A percentile compares a stretch with the other conserved stretches of the same genome.
Evolutionary conservation across 1,139 yeast genomes (phyloP).

Genomic region (Diutina rugosa): DNA sequence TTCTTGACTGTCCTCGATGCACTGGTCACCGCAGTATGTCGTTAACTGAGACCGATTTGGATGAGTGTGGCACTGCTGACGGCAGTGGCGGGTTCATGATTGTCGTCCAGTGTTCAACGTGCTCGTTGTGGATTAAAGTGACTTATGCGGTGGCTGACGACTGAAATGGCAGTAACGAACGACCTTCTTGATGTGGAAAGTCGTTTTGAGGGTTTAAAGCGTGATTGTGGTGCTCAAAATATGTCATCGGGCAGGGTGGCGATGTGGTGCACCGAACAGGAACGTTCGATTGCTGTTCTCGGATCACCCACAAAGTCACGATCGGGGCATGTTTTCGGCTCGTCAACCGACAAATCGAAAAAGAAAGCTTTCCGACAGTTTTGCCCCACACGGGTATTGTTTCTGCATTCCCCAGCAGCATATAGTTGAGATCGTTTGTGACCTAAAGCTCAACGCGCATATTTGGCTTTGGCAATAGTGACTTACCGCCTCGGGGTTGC

Average conservation of each 20-base stretch:
- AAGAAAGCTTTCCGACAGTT: too few relatives aligned
- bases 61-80: slow-evolving; percentile 29
- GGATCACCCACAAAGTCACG: not conserved
- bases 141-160: slow-evolving; percentile 28
- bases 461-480: not conserved
- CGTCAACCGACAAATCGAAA: too few relatives aligned
- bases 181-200: too few relatives aligned
- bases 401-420: not conserved
- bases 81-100: slow-evolving; percentile 52
- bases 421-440: not conserved
- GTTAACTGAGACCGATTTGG: slow-evolving; percentile 49
- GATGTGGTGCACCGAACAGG: not conserved
- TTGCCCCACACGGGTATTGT: not conserved
- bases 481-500: not conserved
- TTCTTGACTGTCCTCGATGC: slow-evolving; percentile 64
- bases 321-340: not conserved
- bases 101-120: slow-evolving; percentile 64
- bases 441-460: not conserved
- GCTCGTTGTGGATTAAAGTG: slow-evolving; percentile 77
- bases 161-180: not conserved
- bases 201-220: not conserved
- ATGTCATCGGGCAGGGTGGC: not conserved
- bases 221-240: not conserved
- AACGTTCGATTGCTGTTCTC: not conserved
- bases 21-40: slow-evolving; percentile 38